phyloP scores from a whole-genome alignment of 2,329 filamentous ascomycete species.

The Stagonosporopsis rhizophila region DNA sequence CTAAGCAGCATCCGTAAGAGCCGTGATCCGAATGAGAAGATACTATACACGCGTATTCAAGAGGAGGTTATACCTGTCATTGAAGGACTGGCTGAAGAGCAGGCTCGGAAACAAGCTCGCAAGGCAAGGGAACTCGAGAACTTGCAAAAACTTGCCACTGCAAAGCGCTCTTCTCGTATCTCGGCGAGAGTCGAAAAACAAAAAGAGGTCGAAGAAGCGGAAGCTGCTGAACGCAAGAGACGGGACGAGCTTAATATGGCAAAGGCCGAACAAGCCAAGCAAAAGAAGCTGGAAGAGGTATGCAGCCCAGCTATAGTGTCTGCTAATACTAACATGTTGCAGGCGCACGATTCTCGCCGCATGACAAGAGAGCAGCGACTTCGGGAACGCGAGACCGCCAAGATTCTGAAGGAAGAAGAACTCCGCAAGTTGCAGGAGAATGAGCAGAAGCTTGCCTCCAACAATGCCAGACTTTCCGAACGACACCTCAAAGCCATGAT shows the following conservation, averaged over 20 bases:
- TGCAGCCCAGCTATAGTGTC: conserved; percentile 18
- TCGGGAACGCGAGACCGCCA: conserved; percentile 83
- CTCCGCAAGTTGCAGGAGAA: conserved; percentile 80
- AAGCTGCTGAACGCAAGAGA: conserved; percentile 72
- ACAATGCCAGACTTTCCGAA: conserved; percentile 69
- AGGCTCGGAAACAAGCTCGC: conserved; percentile 75
- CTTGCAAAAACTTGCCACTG: conserved; percentile 86
- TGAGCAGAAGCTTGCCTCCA: conserved; percentile 62
- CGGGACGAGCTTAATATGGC: conserved; percentile 70
- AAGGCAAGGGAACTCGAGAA: conserved; percentile 82
- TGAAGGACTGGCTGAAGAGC: conserved; percentile 73
- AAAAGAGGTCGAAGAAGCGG: conserved; percentile 73
- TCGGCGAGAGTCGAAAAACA: conserved; percentile 82
- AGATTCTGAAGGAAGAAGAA: conserved; percentile 84
- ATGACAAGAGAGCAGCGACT: conserved; percentile 85
- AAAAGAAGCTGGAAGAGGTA: conserved; percentile 70
- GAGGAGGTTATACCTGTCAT: conserved; percentile 84
- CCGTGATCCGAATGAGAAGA: conserved; percentile 84
- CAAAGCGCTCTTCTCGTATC: conserved; percentile 90
- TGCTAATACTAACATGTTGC: conserved; percentile 30
- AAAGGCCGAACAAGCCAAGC: conserved; percentile 63
- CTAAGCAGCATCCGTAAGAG: conserved; percentile 75
- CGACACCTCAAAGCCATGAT: conserved; percentile 83
- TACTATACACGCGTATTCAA: conserved; percentile 73
- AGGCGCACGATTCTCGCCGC: conserved; percentile 79